Evolutionary conservation across 2,329 filamentous ascomycete genomes (phyloP).

Genomic region (Cercospora brassicicola): DNA sequence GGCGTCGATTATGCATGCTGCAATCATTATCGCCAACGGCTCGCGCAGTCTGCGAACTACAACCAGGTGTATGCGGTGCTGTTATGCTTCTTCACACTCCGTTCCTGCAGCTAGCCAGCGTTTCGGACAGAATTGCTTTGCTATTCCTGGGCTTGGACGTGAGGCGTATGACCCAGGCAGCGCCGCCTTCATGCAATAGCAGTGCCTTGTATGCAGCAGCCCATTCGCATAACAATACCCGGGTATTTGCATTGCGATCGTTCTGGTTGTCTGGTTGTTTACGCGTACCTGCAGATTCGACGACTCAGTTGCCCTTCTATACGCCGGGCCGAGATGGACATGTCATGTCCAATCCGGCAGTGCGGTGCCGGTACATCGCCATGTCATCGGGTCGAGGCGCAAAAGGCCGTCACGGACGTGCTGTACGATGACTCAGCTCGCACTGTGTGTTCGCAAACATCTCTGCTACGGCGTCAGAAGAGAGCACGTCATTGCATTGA

Average conservation of each 20-base stretch:
- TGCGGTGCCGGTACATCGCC: not conserved
- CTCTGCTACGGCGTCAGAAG: not conserved
- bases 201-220: not conserved
- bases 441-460: not conserved
- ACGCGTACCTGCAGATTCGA: constrained; percentile 5
- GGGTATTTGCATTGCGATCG: not conserved
- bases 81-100: not conserved
- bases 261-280: constrained; percentile 6
- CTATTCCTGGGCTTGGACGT: constrained; percentile 4
- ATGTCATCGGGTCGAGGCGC: not conserved
- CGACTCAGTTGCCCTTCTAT: not conserved
- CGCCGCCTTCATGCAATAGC: constrained; percentile 1
- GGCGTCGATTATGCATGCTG: constrained; percentile 7
- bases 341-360: not conserved
- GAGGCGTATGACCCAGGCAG: not conserved
- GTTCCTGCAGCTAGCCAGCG: constrained; percentile 8
- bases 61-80: constrained; percentile 11
- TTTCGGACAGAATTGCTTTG: constrained; percentile 7
- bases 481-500: not conserved
- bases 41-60: constrained; percentile 11
- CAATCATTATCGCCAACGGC: constrained; percentile 1
- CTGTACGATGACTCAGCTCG: not conserved
- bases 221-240: not conserved
- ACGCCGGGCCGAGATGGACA: not conserved
- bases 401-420: not conserved